A percentile compares a stretch with the other conserved stretches of the same genome.
Evolutionary conservation across 1,284 basidiomycete species (phyloP).

Genomic region (Mycena citricolor): DNA sequence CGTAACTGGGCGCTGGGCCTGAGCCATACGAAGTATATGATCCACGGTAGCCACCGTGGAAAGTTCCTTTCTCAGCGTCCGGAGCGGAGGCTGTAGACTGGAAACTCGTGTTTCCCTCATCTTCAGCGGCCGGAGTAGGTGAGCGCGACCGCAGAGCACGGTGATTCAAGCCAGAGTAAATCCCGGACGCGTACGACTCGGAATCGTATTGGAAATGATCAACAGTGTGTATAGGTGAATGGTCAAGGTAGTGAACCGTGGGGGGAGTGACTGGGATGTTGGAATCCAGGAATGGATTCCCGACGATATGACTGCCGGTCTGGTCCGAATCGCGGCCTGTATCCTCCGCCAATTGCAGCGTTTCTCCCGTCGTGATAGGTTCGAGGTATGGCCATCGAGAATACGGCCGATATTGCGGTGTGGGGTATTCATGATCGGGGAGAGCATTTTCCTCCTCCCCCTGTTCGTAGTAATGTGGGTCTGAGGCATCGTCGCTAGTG

Average conservation of each 20-base stretch:
- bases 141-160: slow-evolving; percentile 62
- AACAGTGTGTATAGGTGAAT: slow-evolving; percentile 30
- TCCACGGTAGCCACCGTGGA: slow-evolving; percentile 31
- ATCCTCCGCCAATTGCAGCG: slow-evolving; percentile 36
- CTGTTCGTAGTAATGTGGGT: no score
- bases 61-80: slow-evolving; percentile 38
- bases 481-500: no score
- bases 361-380: slow-evolving; percentile 49
- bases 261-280: slow-evolving; percentile 1
- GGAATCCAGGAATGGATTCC: slow-evolving; percentile 29
- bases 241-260: slow-evolving; percentile 17
- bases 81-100: slow-evolving; percentile 46
- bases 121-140: slow-evolving; percentile 68
- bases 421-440: slow-evolving; percentile 19
- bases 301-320: slow-evolving; percentile 13
- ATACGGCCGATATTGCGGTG: slow-evolving; percentile 39
- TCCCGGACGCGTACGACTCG: slow-evolving; percentile 66
- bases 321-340: background rate
- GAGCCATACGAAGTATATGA: slow-evolving; percentile 24
- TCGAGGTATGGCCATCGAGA: slow-evolving; percentile 48
- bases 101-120: slow-evolving; percentile 59
- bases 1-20: slow-evolving; percentile 27
- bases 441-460: no score
- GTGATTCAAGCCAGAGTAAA: slow-evolving; percentile 48
- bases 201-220: slow-evolving; percentile 57